Percentiles rank a stretch among this genome's conserved stretches.
These are phyloP conservation scores for Aeminium ludgeri DNA, from an alignment of 495 filamentous ascomycete species.

Conservation along the genomic window DNA sequence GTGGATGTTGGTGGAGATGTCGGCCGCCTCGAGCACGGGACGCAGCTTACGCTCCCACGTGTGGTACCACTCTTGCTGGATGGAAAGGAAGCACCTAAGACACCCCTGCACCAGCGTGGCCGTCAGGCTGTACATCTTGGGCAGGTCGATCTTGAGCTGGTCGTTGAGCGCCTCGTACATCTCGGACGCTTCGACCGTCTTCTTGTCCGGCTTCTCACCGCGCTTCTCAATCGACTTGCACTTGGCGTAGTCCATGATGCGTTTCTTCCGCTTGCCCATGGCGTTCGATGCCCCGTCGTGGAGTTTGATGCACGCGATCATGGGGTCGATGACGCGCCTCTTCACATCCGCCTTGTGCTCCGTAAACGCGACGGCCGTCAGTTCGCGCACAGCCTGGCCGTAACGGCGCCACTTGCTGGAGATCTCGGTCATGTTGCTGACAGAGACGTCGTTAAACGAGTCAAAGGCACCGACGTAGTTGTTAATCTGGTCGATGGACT, in stretches of 20 bases:
- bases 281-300: constrained; percentile 67
- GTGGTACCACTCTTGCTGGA: constrained; percentile 63
- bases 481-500: constrained; percentile 55
- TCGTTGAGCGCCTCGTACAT: constrained; percentile 83
- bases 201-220: constrained; percentile 67
- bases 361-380: constrained; percentile 56
- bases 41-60: constrained; percentile 68
- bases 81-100: constrained; percentile 60
- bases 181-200: constrained; percentile 62
- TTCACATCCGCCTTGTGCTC: constrained; percentile 70
- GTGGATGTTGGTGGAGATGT: constrained; percentile 45
- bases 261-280: constrained; percentile 84
- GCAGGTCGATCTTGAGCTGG: constrained; percentile 79
- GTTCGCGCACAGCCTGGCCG: constrained; percentile 62
- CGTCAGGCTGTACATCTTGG: constrained; percentile 64
- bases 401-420: constrained; percentile 85
- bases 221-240: constrained; percentile 59
- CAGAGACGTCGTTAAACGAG: constrained; percentile 38
- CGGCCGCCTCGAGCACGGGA: constrained; percentile 45
- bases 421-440: constrained; percentile 55
- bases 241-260: constrained; percentile 71
- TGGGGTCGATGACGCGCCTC: constrained; percentile 73
- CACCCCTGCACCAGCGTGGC: constrained; percentile 64
- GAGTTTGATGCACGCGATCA: constrained; percentile 61
- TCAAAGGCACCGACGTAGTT: constrained; percentile 56